phyloP scores from a whole-genome alignment of 306 rosid species.

The Hippophae gyantsensis region DNA sequence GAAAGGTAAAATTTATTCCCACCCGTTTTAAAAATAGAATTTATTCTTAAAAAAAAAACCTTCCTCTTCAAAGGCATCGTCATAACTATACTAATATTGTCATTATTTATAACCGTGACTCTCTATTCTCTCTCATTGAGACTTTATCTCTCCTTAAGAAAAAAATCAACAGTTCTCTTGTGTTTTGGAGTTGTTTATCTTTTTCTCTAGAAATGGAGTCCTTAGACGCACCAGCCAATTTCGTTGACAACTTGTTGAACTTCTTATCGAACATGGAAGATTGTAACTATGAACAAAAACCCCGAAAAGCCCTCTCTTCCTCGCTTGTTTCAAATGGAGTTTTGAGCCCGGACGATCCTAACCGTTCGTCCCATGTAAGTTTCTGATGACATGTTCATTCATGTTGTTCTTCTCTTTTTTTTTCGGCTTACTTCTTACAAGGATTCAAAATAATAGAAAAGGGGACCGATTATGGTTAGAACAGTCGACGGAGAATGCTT shows the following conservation, averaged over 20 bases:
- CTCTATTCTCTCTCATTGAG: slow-evolving; percentile 3
- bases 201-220: slow-evolving; percentile 43
- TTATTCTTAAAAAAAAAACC: neutral
- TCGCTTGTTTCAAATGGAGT: slow-evolving; percentile 24
- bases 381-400: neutral
- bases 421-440: neutral
- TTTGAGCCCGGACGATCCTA: slow-evolving; percentile 30
- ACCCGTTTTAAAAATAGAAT: neutral
- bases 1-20: slow-evolving; percentile 11
- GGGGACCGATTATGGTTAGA: neutral
- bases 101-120: slow-evolving; percentile 3
- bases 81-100: slow-evolving; percentile 10
- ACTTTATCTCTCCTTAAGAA: slow-evolving; percentile 9
- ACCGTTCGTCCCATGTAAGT: slow-evolving; percentile 52
- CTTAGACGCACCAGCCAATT: slow-evolving; percentile 20
- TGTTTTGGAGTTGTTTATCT: slow-evolving; percentile 5
- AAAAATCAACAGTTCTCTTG: neutral
- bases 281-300: slow-evolving; percentile 36
- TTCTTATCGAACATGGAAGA: slow-evolving; percentile 57
- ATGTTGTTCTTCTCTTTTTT: neutral
- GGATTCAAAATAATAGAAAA: neutral
- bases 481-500: neutral
- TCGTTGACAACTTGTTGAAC: slow-evolving; percentile 61
- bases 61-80: slow-evolving; percentile 13
- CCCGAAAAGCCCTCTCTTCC: slow-evolving; percentile 17